Evolutionary conservation across 306 rosid species (phyloP).

Genomic region (Quercus alba): DNA sequence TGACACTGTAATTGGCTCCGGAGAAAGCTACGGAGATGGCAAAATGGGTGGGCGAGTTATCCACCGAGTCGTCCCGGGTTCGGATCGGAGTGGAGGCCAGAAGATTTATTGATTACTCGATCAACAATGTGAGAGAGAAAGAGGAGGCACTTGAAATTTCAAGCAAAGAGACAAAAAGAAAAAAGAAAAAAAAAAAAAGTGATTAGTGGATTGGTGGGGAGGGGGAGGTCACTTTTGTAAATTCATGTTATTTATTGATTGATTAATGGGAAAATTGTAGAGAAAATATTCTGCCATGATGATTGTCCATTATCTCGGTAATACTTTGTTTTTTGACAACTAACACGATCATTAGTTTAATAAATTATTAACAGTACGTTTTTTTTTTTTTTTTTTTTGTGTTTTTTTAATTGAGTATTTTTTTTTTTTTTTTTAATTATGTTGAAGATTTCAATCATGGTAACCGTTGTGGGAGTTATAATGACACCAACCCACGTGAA

Average conservation of each 20-base stretch:
- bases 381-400: not conserved
- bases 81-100: slow-evolving; percentile 40
- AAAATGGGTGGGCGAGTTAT: slow-evolving; percentile 30
- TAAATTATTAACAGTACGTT: too few relatives aligned
- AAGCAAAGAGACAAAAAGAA: not conserved
- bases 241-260: slow-evolving; percentile 36
- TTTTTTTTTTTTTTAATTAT: not conserved
- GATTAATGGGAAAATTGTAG: slow-evolving; percentile 34
- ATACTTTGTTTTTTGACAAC: not conserved
- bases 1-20: slow-evolving; percentile 26
- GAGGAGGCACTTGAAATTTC: not conserved
- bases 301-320: slow-evolving; percentile 10
- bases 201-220: not conserved
- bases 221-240: slow-evolving; percentile 20
- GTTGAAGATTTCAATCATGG: slow-evolving; percentile 30
- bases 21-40: slow-evolving; percentile 78
- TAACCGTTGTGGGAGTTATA: slow-evolving; percentile 50
- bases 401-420: not conserved
- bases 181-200: not conserved
- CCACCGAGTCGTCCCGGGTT: slow-evolving; percentile 86
- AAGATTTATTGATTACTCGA: not conserved
- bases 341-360: not conserved
- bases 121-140: not conserved
- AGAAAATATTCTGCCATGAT: slow-evolving; percentile 17
- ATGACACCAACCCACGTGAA: slow-evolving; percentile 54